Evolutionary conservation across 1,139 yeast genomes (phyloP), one percentile per base, ranked within the genome.

Genomic region (Zygosaccharomyces sapae): DNA sequence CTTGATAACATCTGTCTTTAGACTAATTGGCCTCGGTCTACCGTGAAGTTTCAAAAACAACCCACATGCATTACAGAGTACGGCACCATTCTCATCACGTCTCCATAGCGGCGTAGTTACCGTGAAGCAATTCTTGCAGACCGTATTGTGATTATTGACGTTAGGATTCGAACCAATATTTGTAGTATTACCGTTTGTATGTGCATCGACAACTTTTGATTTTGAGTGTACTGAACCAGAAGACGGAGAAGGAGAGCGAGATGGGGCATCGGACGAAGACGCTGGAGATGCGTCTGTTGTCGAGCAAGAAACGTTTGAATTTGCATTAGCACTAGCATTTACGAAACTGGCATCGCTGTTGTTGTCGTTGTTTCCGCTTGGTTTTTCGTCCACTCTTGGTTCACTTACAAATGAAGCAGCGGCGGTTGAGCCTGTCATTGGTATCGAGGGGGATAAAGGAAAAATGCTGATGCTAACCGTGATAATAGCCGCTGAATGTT

Each of bases 81-180:
- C 95, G 57, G 87, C 94, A 12, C 97, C 97, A 13, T 86, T 79
- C 63, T 88, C 96, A 66, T 89, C 96, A 57, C 97, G 75, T 67
- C 97, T 76, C 97, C 97, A 90, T 22, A 90, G 72, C 0, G 97
- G 97, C 1, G 97, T 90, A 1, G 92, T 89, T 51, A 87, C 86
- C 4, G 97, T 90, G 58, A 83, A 79, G 70, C 97, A 90, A 66
- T 90, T 90, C 57, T 85, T 87, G 67, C 97, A 89, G 19, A 84
- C 77, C 1, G 96, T 90, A 34, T 25, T 43, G 19, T 31, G 31
- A 25, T 37, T 30, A 10, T 19, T 29, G 27, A 29, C 8, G 9
- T 8, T 24, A 4, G 30, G 30, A 16, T 18, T 36, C 16, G 16
- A 16, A 29, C 13, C 27, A 18, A n/a, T 22, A 12, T 36, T 36